These are phyloP conservation scores for Amphicarpaea edgeworthii DNA, from an alignment of 306 rosid genomes.

Conservation along the genomic window DNA sequence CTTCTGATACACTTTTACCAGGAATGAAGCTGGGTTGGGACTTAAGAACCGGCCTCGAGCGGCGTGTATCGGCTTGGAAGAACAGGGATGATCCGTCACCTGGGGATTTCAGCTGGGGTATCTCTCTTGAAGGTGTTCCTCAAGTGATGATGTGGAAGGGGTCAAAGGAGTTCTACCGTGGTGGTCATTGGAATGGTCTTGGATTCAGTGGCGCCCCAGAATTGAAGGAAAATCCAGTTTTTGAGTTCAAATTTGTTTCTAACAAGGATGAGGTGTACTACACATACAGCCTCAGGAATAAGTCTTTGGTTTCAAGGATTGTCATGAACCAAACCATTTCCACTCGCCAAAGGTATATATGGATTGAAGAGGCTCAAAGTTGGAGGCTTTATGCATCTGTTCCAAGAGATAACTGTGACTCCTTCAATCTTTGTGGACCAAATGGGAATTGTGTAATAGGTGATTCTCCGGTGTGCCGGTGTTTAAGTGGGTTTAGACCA, in stretches of 20 bases:
- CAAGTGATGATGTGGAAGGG: slow-evolving; percentile 54
- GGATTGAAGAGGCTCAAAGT: slow-evolving; percentile 50
- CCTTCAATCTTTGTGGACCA: slow-evolving; percentile 56
- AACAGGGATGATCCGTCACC: slow-evolving; percentile 62
- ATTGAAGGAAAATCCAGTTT: slow-evolving; percentile 46
- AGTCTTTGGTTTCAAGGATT: slow-evolving; percentile 54
- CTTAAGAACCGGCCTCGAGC: slow-evolving; percentile 47
- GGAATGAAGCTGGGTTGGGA: slow-evolving; percentile 72
- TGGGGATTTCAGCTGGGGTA: slow-evolving; percentile 50
- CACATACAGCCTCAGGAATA: slow-evolving; percentile 51
- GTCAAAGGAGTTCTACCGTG: slow-evolving; percentile 34
- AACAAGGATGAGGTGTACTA: slow-evolving; percentile 54
- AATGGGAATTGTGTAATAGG: slow-evolving; percentile 52
- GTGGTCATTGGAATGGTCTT: slow-evolving; percentile 63
- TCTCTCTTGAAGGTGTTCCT: slow-evolving; percentile 46
- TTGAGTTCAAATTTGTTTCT: slow-evolving; percentile 42
- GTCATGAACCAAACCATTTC: slow-evolving; percentile 51
- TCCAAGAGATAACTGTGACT: slow-evolving; percentile 64
- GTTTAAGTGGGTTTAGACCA: slow-evolving; percentile 59
- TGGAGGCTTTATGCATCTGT: slow-evolving; percentile 57
- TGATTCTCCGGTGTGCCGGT: slow-evolving; percentile 57
- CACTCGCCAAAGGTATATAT: slow-evolving; percentile 43
- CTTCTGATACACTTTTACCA: slow-evolving; percentile 63
- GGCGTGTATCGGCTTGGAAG: slow-evolving; percentile 55
- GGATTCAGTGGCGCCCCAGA: slow-evolving; percentile 52